phyloP scores from a whole-genome alignment of 805 yeast species.

The Kodamaea sagamina region DNA sequence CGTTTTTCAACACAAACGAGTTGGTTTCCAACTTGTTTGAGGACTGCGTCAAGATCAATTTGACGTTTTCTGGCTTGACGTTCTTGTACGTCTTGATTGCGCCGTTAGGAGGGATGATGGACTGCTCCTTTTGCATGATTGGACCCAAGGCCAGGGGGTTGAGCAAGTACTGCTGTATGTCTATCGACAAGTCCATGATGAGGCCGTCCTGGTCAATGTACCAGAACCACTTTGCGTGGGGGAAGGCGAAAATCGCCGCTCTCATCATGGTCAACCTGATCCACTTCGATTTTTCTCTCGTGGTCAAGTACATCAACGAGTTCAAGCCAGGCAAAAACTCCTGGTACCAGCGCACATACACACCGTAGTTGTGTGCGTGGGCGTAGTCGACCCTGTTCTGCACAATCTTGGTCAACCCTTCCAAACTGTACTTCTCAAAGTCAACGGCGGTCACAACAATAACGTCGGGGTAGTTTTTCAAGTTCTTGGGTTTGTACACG shows the following conservation, averaged over 20 bases:
- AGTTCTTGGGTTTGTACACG: constrained; percentile 42
- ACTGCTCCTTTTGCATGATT: constrained; percentile 65
- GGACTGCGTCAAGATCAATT: constrained; percentile 70
- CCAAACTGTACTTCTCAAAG: constrained; percentile 61
- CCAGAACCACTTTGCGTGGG: constrained; percentile 89
- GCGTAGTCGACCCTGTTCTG: constrained; percentile 91
- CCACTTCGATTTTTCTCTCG: constrained; percentile 57
- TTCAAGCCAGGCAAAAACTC: constrained; percentile 71
- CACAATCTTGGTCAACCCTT: constrained; percentile 64
- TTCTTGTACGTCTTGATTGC: constrained; percentile 68
- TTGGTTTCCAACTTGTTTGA: constrained; percentile 62
- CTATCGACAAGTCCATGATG: constrained; percentile 68
- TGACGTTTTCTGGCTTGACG: constrained; percentile 53
- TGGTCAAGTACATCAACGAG: constrained; percentile 40
- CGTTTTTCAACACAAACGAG: constrained; percentile 72
- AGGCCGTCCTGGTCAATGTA: constrained; percentile 77
- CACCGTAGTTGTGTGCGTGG: constrained; percentile 74
- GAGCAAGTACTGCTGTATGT: constrained; percentile 60
- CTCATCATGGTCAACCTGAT: constrained; percentile 62
- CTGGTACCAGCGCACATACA: constrained; percentile 81
- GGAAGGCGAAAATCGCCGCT: constrained; percentile 93
- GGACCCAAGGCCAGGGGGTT: constrained; percentile 61
- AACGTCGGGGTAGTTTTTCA: constrained; percentile 56
- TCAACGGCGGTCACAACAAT: constrained; percentile 80
- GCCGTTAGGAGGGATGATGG: constrained; percentile 71